phyloP scores from a whole-genome alignment of 2,329 filamentous ascomycete genomes.

The Hypoxylon rubiginosum region DNA sequence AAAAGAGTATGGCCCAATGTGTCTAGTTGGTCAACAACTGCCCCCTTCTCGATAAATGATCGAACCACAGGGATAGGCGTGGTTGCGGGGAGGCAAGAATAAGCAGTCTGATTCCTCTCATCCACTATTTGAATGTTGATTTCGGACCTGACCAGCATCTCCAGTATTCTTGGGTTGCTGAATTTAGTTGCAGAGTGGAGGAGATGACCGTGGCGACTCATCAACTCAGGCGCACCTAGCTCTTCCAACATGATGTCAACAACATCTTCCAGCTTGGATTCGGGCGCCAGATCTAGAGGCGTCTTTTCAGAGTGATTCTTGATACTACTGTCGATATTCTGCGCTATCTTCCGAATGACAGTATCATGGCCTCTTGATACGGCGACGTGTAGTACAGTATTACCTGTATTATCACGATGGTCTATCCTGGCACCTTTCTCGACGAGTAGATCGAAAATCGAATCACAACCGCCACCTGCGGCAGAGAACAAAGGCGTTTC shows the following conservation, averaged over 20 bases:
- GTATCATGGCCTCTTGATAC: neutral
- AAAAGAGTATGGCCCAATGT: neutral
- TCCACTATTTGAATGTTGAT: neutral
- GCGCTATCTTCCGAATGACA: neutral
- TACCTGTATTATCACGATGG: neutral
- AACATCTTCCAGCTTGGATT: neutral
- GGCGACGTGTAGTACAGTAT: constrained; percentile 4
- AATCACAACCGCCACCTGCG: neutral
- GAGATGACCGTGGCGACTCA: neutral
- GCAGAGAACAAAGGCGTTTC: neutral
- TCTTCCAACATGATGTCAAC: neutral
- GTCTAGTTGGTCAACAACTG: neutral
- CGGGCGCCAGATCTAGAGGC: neutral
- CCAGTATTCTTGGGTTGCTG: neutral
- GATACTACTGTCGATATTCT: neutral
- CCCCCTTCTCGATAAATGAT: neutral
- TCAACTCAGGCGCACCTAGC: neutral
- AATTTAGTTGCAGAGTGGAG: neutral
- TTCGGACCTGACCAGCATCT: neutral
- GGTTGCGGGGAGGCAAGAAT: neutral
- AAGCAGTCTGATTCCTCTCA: neutral
- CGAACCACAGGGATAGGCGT: neutral
- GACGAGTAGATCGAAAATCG: neutral
- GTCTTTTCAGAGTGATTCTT: neutral
- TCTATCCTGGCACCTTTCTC: neutral